Evolutionary conservation across 2,329 filamentous ascomycete genomes (phyloP), one percentile per base, ranked within the genome.

Genomic region (Penicillium sp.): DNA sequence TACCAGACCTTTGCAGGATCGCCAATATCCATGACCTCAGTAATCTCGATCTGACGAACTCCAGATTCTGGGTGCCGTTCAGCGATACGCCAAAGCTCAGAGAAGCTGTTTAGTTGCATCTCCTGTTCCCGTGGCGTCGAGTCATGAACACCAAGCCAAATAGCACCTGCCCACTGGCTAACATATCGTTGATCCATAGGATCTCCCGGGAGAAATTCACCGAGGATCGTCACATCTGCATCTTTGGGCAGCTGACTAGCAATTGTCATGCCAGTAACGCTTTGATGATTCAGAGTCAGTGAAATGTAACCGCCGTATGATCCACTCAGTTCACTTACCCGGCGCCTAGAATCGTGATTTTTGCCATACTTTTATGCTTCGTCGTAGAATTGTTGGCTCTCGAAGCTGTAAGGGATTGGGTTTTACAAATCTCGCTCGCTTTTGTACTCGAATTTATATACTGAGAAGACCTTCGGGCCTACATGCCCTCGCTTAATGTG

Each of bases 81-180:
- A 4, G 49, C 50, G 13, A 53, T 27, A 14, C 45, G 39, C 55
- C 55, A 55, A 29, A 55, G 40, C 16, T 52, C 45, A 7, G 51
- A 34, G 6, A 55, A 55, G 22, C 50, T 43, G 36, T 57, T 50
- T 9, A 66, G 52, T 43, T 72, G 70, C 63, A 72, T 69, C 48
- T 60, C 51, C 45, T 67, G 60, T 45, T 69, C 67, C 16, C 27
- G 38, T 2, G 54, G 45, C 6, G 50, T 45, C 2, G 54, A 53
- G 3, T 45, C 40, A 44, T 58, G 46, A 16, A 67, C 60, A 5
- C 65, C 67, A 5, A 72, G 58, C 56, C 63, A 73, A 45, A 60
- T 62, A 10, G 65, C 70, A 18, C 71, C 70, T 1, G 71, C 70
- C 65, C 66, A 72, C 4, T 67, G 70, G 48, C 67, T 70, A 1